Evolutionary conservation across 2,329 filamentous ascomycete species (phyloP).

Genomic region (Colletotrichum eremochloae): DNA sequence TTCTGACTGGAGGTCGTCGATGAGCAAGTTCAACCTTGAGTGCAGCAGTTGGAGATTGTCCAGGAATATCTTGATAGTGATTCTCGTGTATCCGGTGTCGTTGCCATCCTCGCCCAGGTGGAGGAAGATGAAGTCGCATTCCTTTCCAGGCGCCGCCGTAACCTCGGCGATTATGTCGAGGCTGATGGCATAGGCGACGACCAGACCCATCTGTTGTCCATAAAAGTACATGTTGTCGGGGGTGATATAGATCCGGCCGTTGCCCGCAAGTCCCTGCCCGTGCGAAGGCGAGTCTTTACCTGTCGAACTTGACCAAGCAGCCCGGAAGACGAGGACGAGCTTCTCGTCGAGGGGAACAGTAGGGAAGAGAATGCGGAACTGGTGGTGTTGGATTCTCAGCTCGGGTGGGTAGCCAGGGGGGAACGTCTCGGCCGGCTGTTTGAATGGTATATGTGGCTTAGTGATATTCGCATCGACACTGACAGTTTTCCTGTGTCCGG

Average conservation of each 20-base stretch:
- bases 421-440: slow-evolving; percentile 67
- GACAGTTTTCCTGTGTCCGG: slow-evolving; percentile 58
- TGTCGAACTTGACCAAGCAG: slow-evolving; percentile 78
- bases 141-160: slow-evolving; percentile 87
- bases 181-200: slow-evolving; percentile 83
- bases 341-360: slow-evolving; percentile 82
- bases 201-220: slow-evolving; percentile 91
- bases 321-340: slow-evolving; percentile 91
- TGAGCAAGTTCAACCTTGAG: slow-evolving; percentile 84
- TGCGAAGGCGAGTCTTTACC: slow-evolving; percentile 58
- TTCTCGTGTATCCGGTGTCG: slow-evolving; percentile 75
- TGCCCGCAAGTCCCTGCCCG: slow-evolving; percentile 67
- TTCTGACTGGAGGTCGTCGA: slow-evolving; percentile 82
- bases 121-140: slow-evolving; percentile 93
- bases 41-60: slow-evolving; percentile 88
- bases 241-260: slow-evolving; percentile 88
- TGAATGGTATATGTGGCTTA: slow-evolving; percentile 47
- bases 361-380: slow-evolving; percentile 93
- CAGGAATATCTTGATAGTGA: slow-evolving; percentile 93
- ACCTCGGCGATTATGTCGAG: slow-evolving; percentile 87
- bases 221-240: slow-evolving; percentile 94
- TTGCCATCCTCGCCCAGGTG: slow-evolving; percentile 76
- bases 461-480: slow-evolving; percentile 56
- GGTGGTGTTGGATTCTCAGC: slow-evolving; percentile 87
- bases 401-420: slow-evolving; percentile 84